Evolutionary conservation across 371 early-diverging fungal genomes (phyloP), one percentile per base, ranked within the genome.

Genomic region (Rhizopus arrhizus): DNA sequence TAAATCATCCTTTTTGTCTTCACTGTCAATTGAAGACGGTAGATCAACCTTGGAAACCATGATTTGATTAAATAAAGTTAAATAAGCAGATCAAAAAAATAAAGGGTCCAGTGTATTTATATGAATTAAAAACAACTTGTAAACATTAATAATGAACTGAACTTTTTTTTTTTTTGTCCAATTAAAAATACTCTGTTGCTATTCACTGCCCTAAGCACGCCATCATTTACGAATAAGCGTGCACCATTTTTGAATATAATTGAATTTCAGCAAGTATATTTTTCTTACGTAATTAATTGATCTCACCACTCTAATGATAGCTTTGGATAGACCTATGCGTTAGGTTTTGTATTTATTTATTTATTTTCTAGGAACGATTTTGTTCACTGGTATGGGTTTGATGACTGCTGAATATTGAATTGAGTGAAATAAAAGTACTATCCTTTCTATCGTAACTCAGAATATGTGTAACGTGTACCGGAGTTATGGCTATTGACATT

Each of bases 161-260:
- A 34, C 34, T 13, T 9, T 10, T 6, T n/a, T 32, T 15, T 34
- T 38, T 8, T 42, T 49, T 22, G 42, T 9, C 62, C 56, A 62
- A 56, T 62, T n/a, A 56, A 10, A n/a, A 0, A 11, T 11, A 12
- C 22, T 11, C 13, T n/a, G 13, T n/a, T 13, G 33, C 42, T 34
- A 4, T 16, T 49, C 29, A 41, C 13, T n/a, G 4, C 34, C n/a
- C 28, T 40, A 50, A 62, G 62, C 56, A 62, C 62, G 62, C 62
- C 62, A 62, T 62, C 62, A 28, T 50, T 51, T 41, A 41, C 62
- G 62, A 62, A 62, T 62, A 29, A 55, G 56, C 56, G 42, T 50
- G 11, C 28, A 29, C 38, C 13, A 48, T 22, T 22, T 22, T 22
- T 22, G 22, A 22, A 22, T 22, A 22, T 22, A 1, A 22, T 22